Percentiles rank a stretch among this genome's conserved stretches.
phyloP scores from a whole-genome alignment of 2,329 filamentous ascomycete species.

The Leptographium flavum region DNA sequence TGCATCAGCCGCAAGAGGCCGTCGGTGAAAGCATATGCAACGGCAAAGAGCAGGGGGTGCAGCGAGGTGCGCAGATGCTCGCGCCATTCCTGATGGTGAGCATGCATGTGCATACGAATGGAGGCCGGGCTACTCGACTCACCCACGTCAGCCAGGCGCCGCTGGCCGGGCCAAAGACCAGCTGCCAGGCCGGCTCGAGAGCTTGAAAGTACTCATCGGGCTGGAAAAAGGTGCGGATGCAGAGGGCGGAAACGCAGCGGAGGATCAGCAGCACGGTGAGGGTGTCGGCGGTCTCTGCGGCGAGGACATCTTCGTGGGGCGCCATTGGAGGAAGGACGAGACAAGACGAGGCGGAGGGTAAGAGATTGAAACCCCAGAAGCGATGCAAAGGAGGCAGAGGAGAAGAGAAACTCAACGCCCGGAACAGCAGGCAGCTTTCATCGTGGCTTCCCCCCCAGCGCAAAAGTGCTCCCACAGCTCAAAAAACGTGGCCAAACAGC shows the following conservation, averaged over 20 bases:
- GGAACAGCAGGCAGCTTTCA: too few relatives aligned
- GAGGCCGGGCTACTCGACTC: constrained; percentile 18
- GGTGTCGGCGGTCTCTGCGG: constrained; percentile 20
- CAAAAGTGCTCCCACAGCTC: background rate
- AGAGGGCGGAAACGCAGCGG: constrained; percentile 67
- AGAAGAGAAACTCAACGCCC: too few relatives aligned
- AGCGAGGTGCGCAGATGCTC: constrained; percentile 77
- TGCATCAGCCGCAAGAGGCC: constrained; percentile 38
- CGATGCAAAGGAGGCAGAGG: too few relatives aligned
- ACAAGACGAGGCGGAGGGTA: background rate
- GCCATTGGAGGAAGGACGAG: constrained; percentile 1
- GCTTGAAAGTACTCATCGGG: constrained; percentile 97
- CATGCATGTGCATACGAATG: background rate
- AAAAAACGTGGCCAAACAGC: background rate
- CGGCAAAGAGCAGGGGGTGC: constrained; percentile 77
- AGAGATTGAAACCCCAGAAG: background rate
- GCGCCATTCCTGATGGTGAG: constrained; percentile 68
- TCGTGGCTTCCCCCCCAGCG: too few relatives aligned
- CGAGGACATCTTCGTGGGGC: constrained; percentile 15
- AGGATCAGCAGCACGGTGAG: constrained; percentile 42
- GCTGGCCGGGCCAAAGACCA: constrained; percentile 63
- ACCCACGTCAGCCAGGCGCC: constrained; percentile 97
- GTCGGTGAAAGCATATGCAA: constrained; percentile 52
- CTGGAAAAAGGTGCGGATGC: constrained; percentile 83
- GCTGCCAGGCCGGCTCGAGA: constrained; percentile 83